These are phyloP conservation scores for Melastoma candidum DNA, from an alignment of 441 rosid genomes.

Conservation along the genomic window DNA sequence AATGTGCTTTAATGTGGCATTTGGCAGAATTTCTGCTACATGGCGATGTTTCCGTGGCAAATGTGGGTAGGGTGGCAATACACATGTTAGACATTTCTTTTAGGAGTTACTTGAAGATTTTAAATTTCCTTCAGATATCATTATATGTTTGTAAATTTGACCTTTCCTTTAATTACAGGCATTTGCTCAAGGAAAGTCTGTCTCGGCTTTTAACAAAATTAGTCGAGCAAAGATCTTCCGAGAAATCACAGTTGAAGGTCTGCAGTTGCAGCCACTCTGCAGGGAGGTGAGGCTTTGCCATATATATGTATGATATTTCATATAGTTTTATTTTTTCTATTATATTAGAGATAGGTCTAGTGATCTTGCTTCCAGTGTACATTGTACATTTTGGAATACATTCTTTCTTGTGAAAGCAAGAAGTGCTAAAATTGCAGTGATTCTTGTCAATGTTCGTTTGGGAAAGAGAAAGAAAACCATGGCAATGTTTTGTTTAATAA, in stretches of 20 bases:
- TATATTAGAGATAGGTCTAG: too few species aligned
- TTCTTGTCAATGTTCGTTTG: too few species aligned
- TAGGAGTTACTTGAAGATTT: background rate
- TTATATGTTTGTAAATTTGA: background rate
- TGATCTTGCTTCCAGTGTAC: too few species aligned
- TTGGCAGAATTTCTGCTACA: conserved; percentile 42
- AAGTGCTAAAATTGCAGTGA: too few species aligned
- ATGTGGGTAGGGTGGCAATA: conserved; percentile 67
- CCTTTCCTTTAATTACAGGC: conserved; percentile 29
- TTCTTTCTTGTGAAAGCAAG: background rate
- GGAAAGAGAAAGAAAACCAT: too few species aligned
- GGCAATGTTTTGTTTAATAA: too few species aligned
- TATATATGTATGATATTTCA: background rate
- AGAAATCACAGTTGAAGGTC: conserved; percentile 44
- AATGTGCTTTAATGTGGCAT: conserved; percentile 3
- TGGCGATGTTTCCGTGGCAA: conserved; percentile 85
- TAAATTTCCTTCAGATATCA: background rate
- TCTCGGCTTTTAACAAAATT: conserved; percentile 14
- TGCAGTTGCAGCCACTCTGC: conserved; percentile 63
- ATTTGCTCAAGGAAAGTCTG: conserved; percentile 27
- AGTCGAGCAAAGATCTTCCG: conserved; percentile 27
- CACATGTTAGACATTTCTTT: conserved; percentile 32
- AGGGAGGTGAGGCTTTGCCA: conserved; percentile 38
- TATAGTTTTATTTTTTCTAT: too few species aligned
- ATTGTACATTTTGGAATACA: background rate